Evolutionary conservation across 2,329 filamentous ascomycete species (phyloP).

Genomic region (Alternaria rosae): DNA sequence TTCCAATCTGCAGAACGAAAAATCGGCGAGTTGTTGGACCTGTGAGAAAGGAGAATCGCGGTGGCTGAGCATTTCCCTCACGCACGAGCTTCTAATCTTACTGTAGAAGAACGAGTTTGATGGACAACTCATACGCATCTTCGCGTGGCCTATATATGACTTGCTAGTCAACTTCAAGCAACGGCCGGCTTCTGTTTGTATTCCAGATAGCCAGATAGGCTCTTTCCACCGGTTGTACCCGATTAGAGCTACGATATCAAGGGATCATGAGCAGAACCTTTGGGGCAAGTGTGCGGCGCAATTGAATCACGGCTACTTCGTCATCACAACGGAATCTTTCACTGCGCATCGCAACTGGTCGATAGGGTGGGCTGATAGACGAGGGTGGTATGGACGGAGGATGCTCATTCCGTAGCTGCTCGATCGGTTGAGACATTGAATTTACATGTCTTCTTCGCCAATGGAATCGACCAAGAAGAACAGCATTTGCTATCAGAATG

Average conservation of each 20-base stretch:
- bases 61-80: background rate
- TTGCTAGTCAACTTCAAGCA: background rate
- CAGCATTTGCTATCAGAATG: background rate
- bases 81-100: background rate
- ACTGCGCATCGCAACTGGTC: background rate
- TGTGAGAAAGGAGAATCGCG: background rate
- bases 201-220: background rate
- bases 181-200: background rate
- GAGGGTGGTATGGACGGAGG: background rate
- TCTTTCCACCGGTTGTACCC: background rate
- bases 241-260: background rate
- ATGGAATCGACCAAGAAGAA: background rate
- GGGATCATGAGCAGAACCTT: background rate
- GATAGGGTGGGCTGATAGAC: background rate
- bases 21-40: background rate
- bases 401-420: background rate
- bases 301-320: background rate
- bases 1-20: background rate
- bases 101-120: background rate
- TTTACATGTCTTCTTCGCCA: background rate
- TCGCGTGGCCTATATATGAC: background rate
- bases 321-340: background rate
- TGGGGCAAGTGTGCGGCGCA: background rate
- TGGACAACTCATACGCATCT: background rate
- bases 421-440: background rate